These are phyloP conservation scores for Xylaria sp. DNA, from an alignment of 2,329 filamentous ascomycete genomes.

Conservation along the genomic window DNA sequence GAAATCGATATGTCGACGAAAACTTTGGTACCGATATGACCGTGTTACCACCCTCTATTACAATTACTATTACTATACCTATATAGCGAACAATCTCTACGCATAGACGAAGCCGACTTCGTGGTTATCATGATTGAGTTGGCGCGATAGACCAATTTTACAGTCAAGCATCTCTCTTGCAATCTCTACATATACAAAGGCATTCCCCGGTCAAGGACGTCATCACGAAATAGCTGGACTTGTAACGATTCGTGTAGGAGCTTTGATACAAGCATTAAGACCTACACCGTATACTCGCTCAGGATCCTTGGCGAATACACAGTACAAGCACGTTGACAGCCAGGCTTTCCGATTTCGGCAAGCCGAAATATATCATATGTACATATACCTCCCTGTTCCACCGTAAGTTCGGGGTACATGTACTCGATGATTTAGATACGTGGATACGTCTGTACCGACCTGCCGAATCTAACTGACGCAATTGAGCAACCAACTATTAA, in stretches of 20 bases:
- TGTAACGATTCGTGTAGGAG: slow-evolving; percentile 18
- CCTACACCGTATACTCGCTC: slow-evolving; percentile 1
- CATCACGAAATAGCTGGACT: slow-evolving; percentile 1
- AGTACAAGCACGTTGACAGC: slow-evolving; percentile 14
- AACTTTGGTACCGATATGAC: slow-evolving; percentile 25
- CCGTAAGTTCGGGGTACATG: neutral
- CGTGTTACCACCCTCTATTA: slow-evolving; percentile 16
- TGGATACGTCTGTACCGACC: neutral
- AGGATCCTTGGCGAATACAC: slow-evolving; percentile 16
- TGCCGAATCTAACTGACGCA: slow-evolving; percentile 12
- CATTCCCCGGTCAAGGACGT: neutral
- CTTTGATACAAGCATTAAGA: slow-evolving; percentile 3
- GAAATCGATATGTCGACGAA: slow-evolving; percentile 3
- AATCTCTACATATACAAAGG: neutral
- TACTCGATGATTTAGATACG: slow-evolving; percentile 6
- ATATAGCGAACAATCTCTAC: neutral
- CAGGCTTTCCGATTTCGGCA: slow-evolving; percentile 35
- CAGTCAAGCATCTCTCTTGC: neutral
- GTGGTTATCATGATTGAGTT: neutral
- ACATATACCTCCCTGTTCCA: slow-evolving; percentile 9
- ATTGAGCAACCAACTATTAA: slow-evolving; percentile 12
- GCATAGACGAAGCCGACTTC: neutral
- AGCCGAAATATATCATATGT: slow-evolving; percentile 25
- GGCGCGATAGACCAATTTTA: neutral
- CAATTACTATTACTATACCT: neutral